Evolutionary conservation across 2,329 filamentous ascomycete genomes (phyloP).

Genomic region (Curvularia spicifera): DNA sequence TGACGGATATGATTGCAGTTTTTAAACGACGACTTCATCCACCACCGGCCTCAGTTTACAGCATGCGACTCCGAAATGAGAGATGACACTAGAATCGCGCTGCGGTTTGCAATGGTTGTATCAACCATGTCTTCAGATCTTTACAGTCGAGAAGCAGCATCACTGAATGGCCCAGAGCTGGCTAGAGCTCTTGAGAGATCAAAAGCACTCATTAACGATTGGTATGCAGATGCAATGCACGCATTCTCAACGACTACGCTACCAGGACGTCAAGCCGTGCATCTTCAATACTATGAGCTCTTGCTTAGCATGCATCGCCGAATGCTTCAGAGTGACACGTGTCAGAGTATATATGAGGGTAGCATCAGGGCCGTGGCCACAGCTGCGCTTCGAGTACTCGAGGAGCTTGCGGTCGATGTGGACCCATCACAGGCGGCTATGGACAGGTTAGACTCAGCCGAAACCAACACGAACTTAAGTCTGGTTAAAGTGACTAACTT

Average conservation of each 20-base stretch:
- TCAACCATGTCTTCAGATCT: not conserved
- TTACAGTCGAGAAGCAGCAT: not conserved
- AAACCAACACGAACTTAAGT: not conserved
- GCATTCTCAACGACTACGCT: not conserved
- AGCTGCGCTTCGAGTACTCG: not conserved
- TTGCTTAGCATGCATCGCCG: not conserved
- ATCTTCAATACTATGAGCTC: conserved; percentile 1
- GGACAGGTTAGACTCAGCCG: not conserved
- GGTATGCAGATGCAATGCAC: not conserved
- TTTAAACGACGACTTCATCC: not conserved
- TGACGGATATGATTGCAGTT: not conserved
- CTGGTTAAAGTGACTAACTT: not conserved
- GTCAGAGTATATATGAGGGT: not conserved
- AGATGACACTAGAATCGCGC: not conserved
- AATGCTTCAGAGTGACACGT: not conserved
- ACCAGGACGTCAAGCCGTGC: not conserved
- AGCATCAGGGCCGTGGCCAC: not conserved
- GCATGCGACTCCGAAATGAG: not conserved
- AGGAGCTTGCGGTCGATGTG: not conserved
- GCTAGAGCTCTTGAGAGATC: not conserved
- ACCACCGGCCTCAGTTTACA: not conserved
- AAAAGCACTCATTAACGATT: not conserved
- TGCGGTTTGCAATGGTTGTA: not conserved
- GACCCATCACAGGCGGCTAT: not conserved
- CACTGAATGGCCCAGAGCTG: not conserved